These are phyloP conservation scores for Dendrobium huoshanense DNA, from an alignment of 106 monocot genomes.

Conservation along the genomic window DNA sequence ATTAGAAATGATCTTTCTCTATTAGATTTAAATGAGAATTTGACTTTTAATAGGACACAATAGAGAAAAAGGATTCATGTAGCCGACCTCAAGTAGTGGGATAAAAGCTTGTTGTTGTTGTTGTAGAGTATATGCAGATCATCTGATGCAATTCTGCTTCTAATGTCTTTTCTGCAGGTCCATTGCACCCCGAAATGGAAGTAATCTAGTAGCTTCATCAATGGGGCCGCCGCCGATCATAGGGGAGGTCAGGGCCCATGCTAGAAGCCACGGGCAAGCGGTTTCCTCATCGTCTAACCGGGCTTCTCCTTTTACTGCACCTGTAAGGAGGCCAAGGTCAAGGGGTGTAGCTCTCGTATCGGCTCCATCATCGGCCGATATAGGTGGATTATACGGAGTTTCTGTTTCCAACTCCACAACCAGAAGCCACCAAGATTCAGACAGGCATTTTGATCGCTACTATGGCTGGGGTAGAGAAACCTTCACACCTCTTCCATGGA, in stretches of 20 bases:
- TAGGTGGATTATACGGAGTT: slow-evolving; percentile 20
- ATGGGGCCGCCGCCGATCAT: slow-evolving; percentile 26
- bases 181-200: slow-evolving; percentile 17
- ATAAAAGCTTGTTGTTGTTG: too few species aligned
- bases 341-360: slow-evolving; percentile 22
- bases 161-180: slow-evolving; percentile 18
- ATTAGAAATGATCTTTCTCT: too few species aligned
- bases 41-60: too few species aligned
- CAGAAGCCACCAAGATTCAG: slow-evolving; percentile 14
- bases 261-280: slow-evolving; percentile 23
- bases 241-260: slow-evolving; percentile 30
- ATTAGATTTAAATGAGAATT: too few species aligned
- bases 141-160: background rate
- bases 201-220: slow-evolving; percentile 25
- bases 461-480: slow-evolving; percentile 28
- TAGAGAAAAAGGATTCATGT: too few species aligned
- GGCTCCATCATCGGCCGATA: slow-evolving; percentile 16
- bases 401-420: slow-evolving; percentile 14
- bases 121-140: background rate
- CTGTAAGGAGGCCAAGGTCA: slow-evolving; percentile 17
- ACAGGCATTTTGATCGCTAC: slow-evolving; percentile 13
- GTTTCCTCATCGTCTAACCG: slow-evolving; percentile 21
- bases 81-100: too few species aligned
- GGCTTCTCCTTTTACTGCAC: slow-evolving; percentile 8
- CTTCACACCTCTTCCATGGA: slow-evolving; percentile 43